Conservation (phyloP, 1,139 yeast genomes). For the Wickerhamiella infanticola region DNA sequence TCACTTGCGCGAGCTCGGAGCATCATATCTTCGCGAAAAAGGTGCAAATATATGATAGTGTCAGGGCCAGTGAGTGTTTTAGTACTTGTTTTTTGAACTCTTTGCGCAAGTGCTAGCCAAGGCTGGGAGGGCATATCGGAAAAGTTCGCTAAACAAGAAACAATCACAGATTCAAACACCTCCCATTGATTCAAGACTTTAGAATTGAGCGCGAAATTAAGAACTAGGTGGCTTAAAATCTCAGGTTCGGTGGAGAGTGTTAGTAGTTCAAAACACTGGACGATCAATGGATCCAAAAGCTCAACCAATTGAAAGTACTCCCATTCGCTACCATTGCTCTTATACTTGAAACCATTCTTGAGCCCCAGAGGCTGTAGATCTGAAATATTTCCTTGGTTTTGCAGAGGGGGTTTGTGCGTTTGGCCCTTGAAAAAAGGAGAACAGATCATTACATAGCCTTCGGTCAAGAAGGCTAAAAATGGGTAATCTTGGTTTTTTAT, state of each 20-base stretch:
- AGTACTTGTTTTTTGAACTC: too few relatives aligned
- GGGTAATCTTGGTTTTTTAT: background rate
- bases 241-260: background rate
- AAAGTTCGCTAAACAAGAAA: background rate
- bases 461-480: slow-evolving; percentile 4
- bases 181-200: slow-evolving; percentile 1
- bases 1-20: slow-evolving; percentile 36
- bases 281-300: background rate
- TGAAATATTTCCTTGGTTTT: background rate
- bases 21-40: slow-evolving; percentile 58
- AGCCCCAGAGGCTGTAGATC: background rate
- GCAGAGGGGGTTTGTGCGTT: background rate
- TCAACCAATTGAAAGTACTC: background rate
- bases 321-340: background rate
- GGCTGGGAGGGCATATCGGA: background rate
- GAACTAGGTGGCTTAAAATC: background rate
- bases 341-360: background rate
- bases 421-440: background rate
- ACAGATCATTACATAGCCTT: slow-evolving; percentile 2
- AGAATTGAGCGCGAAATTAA: background rate
- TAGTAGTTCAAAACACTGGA: background rate
- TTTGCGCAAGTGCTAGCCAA: background rate
- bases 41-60: slow-evolving; percentile 54
- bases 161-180: background rate
- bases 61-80: background rate